Evolutionary conservation across 345 rosid genomes (phyloP).

Genomic region (Camelina sativa): DNA sequence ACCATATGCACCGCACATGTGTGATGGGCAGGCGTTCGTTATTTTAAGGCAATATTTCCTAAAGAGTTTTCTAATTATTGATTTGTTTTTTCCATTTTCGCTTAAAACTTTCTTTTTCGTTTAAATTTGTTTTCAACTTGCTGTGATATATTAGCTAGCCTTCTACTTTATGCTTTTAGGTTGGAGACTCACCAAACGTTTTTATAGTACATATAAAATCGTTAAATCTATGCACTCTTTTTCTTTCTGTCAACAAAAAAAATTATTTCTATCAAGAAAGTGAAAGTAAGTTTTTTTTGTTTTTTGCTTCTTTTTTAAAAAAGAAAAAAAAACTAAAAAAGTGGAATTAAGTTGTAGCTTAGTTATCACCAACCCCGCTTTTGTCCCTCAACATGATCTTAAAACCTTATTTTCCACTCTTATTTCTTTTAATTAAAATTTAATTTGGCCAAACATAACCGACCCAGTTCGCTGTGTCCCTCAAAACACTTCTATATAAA

Average conservation of each 20-base stretch:
- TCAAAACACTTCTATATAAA: slow-evolving; percentile 36
- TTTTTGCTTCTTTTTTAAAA: no score
- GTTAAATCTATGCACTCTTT: neutral
- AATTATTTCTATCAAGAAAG: slow-evolving; percentile 12
- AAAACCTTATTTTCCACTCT: slow-evolving; percentile 14
- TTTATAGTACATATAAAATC: slow-evolving; percentile 7
- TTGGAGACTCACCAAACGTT: slow-evolving; percentile 39
- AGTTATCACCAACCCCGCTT: slow-evolving; percentile 35
- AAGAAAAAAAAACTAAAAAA: no score
- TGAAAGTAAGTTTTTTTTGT: slow-evolving; percentile 11
- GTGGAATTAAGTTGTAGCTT: slow-evolving; percentile 15
- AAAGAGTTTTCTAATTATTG: neutral
- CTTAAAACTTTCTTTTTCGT: slow-evolving; percentile 3
- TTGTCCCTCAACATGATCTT: slow-evolving; percentile 4
- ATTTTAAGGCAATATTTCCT: slow-evolving; percentile 1
- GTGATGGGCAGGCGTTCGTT: slow-evolving; percentile 27
- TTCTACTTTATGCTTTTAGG: slow-evolving; percentile 39
- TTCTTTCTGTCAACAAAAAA: neutral
- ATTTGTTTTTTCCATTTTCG: neutral
- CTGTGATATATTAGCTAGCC: neutral
- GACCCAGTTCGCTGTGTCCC: slow-evolving; percentile 30
- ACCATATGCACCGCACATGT: slow-evolving; percentile 26
- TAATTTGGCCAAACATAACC: slow-evolving; percentile 24
- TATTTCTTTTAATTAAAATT: neutral
- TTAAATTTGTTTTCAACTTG: slow-evolving; percentile 12